Evolutionary conservation across 139 green algal genomes (phyloP).

Genomic region (Picochlorum sp.): DNA sequence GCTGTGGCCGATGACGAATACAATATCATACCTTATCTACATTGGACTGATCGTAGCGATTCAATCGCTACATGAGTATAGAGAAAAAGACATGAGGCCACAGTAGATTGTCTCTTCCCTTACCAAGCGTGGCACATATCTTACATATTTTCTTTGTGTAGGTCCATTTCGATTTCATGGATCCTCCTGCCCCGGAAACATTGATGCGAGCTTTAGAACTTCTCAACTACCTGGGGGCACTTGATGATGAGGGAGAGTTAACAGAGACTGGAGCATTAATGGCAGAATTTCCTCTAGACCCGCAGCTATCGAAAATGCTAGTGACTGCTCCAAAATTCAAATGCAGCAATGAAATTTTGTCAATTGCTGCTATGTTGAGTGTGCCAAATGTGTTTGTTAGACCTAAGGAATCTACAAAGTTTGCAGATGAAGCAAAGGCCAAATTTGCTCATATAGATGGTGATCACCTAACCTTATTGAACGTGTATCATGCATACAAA

Average conservation of each 20-base stretch:
- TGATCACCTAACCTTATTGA: conserved; percentile 97
- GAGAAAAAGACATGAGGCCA: conserved; percentile 11
- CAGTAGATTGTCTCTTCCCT: conserved; percentile 16
- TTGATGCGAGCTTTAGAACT: conserved; percentile 98
- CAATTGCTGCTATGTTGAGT: conserved; percentile 91
- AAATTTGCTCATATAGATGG: conserved; percentile 92
- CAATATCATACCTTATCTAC: conserved; percentile 43
- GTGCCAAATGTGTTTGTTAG: conserved; percentile 91
- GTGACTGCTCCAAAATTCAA: conserved; percentile 83
- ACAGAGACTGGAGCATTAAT: conserved; percentile 86
- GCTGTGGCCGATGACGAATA: conserved; percentile 27
- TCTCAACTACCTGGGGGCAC: conserved; percentile 97
- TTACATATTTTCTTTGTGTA: conserved; percentile 21
- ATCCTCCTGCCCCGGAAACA: conserved; percentile 96
- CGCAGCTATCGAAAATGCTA: conserved; percentile 97
- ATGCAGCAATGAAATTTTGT: conserved; percentile 95
- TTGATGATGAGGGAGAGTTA: conserved; percentile 96
- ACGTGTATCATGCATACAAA: conserved; percentile 98
- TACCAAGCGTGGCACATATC: background rate
- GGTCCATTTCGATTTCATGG: conserved; percentile 99
- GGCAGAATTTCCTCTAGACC: conserved; percentile 97
- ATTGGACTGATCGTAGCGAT: conserved; percentile 39
- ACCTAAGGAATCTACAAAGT: conserved; percentile 77
- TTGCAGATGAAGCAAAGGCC: conserved; percentile 92
- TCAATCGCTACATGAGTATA: conserved; percentile 30